Percentiles rank a stretch among this genome's conserved stretches.
Conservation (phyloP, 257 asterid genomes). For the Nicotiana paniculata region DNA sequence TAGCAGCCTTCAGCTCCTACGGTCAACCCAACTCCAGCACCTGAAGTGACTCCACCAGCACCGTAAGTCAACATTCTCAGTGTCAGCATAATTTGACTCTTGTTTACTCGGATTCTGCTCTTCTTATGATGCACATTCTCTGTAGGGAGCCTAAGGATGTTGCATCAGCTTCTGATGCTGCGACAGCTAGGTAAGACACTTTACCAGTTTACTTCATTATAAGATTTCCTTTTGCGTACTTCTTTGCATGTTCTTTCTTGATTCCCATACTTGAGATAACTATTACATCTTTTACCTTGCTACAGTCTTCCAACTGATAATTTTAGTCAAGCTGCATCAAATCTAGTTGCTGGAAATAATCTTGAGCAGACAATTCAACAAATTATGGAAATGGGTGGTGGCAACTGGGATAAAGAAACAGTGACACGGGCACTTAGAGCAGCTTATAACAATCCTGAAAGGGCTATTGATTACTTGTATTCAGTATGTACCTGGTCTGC, state of each 20-base stretch:
- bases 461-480: slow-evolving; percentile 53
- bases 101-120: not conserved
- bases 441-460: slow-evolving; percentile 67
- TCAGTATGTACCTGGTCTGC: slow-evolving; percentile 38
- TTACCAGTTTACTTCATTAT: not conserved
- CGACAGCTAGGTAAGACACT: slow-evolving; percentile 32
- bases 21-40: slow-evolving; percentile 34
- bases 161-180: slow-evolving; percentile 38
- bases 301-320: slow-evolving; percentile 35
- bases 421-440: slow-evolving; percentile 78
- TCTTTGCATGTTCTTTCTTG: not conserved
- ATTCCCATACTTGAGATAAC: not conserved
- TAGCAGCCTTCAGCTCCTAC: slow-evolving; percentile 49
- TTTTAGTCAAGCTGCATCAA: slow-evolving; percentile 46
- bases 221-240: not conserved
- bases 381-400: slow-evolving; percentile 85
- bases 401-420: slow-evolving; percentile 73
- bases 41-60: slow-evolving; percentile 39
- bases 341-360: slow-evolving; percentile 42
- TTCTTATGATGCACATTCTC: slow-evolving; percentile 14
- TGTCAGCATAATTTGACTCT: not conserved
- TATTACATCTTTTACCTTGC: slow-evolving; percentile 16
- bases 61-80: slow-evolving; percentile 36
- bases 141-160: slow-evolving; percentile 40
- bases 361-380: slow-evolving; percentile 65